Percentiles rank a stretch among this genome's conserved stretches.
phyloP scores from a whole-genome alignment of 495 filamentous ascomycete species.

The Acidomyces sp. region DNA sequence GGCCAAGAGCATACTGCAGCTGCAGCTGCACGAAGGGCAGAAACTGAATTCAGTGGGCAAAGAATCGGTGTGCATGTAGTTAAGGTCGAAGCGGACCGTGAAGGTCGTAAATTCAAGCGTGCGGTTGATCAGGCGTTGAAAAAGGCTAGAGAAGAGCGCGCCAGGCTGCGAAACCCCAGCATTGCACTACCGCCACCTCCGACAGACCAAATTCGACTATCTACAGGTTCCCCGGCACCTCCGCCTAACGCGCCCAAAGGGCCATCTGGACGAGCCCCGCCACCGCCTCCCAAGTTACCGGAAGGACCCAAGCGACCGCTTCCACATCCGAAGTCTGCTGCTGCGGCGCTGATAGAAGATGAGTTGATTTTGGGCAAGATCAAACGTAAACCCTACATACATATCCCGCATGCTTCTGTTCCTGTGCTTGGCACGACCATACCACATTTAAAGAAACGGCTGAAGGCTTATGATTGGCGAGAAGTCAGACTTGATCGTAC shows the following conservation, averaged over 20 bases:
- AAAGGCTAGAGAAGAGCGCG: slow-evolving; percentile 42
- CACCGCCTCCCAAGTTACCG: slow-evolving; percentile 32
- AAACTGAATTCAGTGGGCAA: slow-evolving; percentile 50
- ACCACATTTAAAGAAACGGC: slow-evolving; percentile 70
- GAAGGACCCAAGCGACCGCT: slow-evolving; percentile 34
- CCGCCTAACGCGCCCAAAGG: slow-evolving; percentile 43
- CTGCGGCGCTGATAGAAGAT: slow-evolving; percentile 43
- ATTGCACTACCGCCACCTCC: slow-evolving; percentile 10
- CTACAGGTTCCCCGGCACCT: slow-evolving; percentile 16
- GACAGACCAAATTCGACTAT: slow-evolving; percentile 6
- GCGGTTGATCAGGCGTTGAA: slow-evolving; percentile 59
- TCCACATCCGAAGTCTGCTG: slow-evolving; percentile 33
- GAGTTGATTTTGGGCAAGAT: slow-evolving; percentile 51
- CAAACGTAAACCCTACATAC: slow-evolving; percentile 79
- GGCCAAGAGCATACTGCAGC: slow-evolving; percentile 35
- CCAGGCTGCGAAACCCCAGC: slow-evolving; percentile 20
- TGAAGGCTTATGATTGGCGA: slow-evolving; percentile 64
- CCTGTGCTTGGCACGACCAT: slow-evolving; percentile 77
- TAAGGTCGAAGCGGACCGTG: slow-evolving; percentile 73
- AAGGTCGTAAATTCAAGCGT: slow-evolving; percentile 63
- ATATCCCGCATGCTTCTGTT: slow-evolving; percentile 71
- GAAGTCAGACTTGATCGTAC: slow-evolving; percentile 67
- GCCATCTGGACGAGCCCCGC: slow-evolving; percentile 52
- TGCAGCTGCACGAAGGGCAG: slow-evolving; percentile 65
- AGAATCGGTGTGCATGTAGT: slow-evolving; percentile 62